Percentiles rank a stretch among this genome's conserved stretches.
Conservation (phyloP, 177 flowering plant species). For the Telopea speciosissima region DNA sequence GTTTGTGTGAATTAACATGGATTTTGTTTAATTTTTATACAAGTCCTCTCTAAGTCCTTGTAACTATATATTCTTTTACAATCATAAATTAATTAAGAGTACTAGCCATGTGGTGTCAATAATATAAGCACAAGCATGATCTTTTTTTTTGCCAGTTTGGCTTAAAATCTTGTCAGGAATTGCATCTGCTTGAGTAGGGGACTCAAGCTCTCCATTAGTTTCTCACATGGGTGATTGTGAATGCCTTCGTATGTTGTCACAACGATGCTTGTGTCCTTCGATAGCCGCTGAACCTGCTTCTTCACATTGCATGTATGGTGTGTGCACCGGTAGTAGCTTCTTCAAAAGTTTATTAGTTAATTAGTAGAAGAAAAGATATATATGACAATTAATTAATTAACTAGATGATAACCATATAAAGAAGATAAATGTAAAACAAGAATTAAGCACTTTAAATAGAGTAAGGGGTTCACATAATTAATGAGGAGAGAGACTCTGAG, state of each 20-base stretch:
- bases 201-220: conserved; percentile 67
- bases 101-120: neutral
- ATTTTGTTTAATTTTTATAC: neutral
- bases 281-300: conserved; percentile 77
- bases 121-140: neutral
- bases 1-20: too few relatives aligned
- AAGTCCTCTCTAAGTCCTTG: neutral
- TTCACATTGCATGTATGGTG: conserved; percentile 82
- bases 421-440: neutral
- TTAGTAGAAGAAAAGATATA: neutral
- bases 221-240: conserved; percentile 81
- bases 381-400: too few relatives aligned
- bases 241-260: conserved; percentile 80
- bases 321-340: conserved; percentile 84
- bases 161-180: conserved; percentile 59
- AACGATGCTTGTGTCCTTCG: conserved; percentile 67
- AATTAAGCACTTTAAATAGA: too few relatives aligned
- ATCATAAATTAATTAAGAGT: neutral
- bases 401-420: too few relatives aligned
- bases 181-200: conserved; percentile 77
- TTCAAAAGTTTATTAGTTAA: conserved; percentile 5
- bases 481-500: too few relatives aligned
- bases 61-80: neutral
- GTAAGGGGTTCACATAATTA: too few relatives aligned
- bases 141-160: neutral